A percentile compares a stretch with the other conserved stretches of the same genome.
These are phyloP conservation scores for Sugiyamaella japonica DNA, from an alignment of 1,139 yeast species.

Conservation along the genomic window DNA sequence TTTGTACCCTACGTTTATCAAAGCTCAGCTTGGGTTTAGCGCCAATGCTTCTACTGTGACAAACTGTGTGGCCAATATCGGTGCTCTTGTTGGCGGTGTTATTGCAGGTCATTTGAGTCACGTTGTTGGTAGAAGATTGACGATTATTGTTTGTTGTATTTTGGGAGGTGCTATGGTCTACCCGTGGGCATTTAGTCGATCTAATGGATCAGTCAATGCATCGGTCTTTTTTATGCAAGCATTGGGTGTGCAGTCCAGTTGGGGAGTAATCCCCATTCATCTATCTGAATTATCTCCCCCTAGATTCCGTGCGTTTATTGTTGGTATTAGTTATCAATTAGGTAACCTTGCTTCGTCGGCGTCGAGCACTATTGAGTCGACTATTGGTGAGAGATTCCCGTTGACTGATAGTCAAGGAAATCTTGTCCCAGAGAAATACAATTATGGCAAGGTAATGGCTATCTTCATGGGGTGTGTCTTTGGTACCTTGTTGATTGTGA, in stretches of 20 bases:
- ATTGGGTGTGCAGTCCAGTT: slow-evolving; percentile 80
- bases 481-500: slow-evolving; percentile 57
- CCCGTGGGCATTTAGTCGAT: slow-evolving; percentile 66
- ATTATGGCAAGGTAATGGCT: slow-evolving; percentile 73
- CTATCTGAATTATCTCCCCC: slow-evolving; percentile 78
- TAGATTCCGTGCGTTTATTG: slow-evolving; percentile 68
- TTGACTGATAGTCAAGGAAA: slow-evolving; percentile 42
- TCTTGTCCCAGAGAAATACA: slow-evolving; percentile 38
- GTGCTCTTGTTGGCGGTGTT: slow-evolving; percentile 68
- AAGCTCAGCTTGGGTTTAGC: slow-evolving; percentile 53
- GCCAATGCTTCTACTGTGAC: slow-evolving; percentile 60
- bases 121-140: slow-evolving; percentile 59
- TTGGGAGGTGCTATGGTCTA: slow-evolving; percentile 67
- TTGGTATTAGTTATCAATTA: slow-evolving; percentile 76
- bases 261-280: slow-evolving; percentile 85
- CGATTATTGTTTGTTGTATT: slow-evolving; percentile 59
- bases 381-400: slow-evolving; percentile 70
- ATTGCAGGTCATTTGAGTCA: slow-evolving; percentile 61
- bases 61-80: slow-evolving; percentile 67
- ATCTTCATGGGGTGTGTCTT: slow-evolving; percentile 80
- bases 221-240: slow-evolving; percentile 73
- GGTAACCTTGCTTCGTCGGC: slow-evolving; percentile 86
- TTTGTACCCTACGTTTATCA: slow-evolving; percentile 64
- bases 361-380: slow-evolving; percentile 77
- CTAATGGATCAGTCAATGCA: slow-evolving; percentile 62